Base-by-base conservation (phyloP, 2,329 filamentous ascomycete species). In the Alternaria consortialis region DNA sequence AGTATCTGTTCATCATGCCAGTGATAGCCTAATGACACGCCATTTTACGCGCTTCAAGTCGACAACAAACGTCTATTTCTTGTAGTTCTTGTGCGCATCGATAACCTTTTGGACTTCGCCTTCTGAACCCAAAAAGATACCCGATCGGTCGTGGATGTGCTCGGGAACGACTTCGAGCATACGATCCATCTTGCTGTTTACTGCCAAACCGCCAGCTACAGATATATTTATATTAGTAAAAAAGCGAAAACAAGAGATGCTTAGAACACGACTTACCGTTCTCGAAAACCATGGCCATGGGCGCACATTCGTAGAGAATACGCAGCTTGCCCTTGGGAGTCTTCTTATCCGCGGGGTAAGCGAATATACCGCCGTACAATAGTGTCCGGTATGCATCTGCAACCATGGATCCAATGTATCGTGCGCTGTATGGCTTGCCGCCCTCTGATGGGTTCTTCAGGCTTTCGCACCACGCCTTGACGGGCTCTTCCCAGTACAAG, bases 281-380 rank as follows among this genome's bases (percentile, higher is more conserved):
- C 83, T 99, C 95, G 80, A 99, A 98, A 7, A 99, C 88, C 90
- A 98, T 91, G 25, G 95, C 95, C 95, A 99, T 99, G 39, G 95
- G 95, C 13, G 95, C 95, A 78, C 95, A 99, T 84, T 99, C 95
- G 82, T 99, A 99, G 73, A 99, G 80, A 70, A 99, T 99, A 68
- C 95, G 88, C 70, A 99, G 87, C 85, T 99, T 99, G 71, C 95
- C 95, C 88, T 98, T 99, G 67, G 94, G 93, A 76, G 91, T 97
- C 89, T 99, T 98, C 85, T 94, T 96, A 78, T 99, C 95, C 13
- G 94, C 92, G 0, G 95, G 95, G 78, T 99, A 99, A 44, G 95
- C 95, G 80, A 99, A 99, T 77, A 99, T 91, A 69, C 95, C 95
- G 62, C 95, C 95, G 79, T 99, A 99, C 59, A 98, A 82, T 66